Base-by-base conservation (phyloP, 352 stramenopile species). In the Phytophthora europaea region DNA sequence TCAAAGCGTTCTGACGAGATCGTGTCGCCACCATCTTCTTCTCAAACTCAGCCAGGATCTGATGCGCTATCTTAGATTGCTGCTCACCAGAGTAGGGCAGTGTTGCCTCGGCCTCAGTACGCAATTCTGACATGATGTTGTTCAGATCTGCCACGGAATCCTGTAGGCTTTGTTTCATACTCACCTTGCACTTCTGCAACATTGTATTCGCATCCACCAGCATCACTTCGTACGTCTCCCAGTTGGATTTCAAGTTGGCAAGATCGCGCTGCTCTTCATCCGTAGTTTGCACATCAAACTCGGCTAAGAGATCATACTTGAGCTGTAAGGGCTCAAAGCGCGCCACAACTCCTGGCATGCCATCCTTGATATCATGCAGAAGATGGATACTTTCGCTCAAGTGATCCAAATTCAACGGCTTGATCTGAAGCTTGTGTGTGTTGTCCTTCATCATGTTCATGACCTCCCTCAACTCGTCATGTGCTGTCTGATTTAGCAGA, bases 111-210 rank as follows among this genome's bases (percentile, higher is more conserved):
- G 92, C 92, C 55, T 97, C 91, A 4, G 75, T 80, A 3, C 87
- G 77, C 22, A 96, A 58, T 22, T 97, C 89, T 18, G 88, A 85
- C 89, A 95, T 96, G 60, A 95, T 92, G 10, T 80, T 85, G 68
- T 94, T 94, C 23, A 98, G 77, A 65, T 96, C 91, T 0, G 85
- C 84, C 10, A 99, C 87, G 3, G 88, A 96, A 61, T 96, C 92
- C 70, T 99, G 94, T 2, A 99, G 78, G 43, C 97, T 98, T 67
- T 98, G 91, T 73, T 99, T 98, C 96, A 99, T 98, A 57, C 92
- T 98, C 20, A 97, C 75, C 81, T 98, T 98, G 76, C 89, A 95
- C 63, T 98, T 97, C 56, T 98, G 92, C 34, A 99, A 69, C 82
- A 96, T 95, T 28, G 88, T 87, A 50, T 98, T 96, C 0, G 91